Base-by-base conservation (phyloP, 2,329 filamentous ascomycete genomes). In the Fusarium bulbicola region DNA sequence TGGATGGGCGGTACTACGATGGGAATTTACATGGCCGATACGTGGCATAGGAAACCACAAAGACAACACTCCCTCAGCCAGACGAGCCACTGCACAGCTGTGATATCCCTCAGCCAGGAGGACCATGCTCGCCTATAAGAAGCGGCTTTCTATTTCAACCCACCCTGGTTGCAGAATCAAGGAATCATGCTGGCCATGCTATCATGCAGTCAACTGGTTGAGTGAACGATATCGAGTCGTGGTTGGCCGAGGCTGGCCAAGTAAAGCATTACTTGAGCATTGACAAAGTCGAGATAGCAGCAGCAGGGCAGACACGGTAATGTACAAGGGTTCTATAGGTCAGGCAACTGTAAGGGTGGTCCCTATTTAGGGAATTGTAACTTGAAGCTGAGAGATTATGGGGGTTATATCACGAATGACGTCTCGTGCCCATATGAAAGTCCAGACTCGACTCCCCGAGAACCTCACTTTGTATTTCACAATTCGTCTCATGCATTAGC, bases 381-480 rank as follows among this genome's bases (percentile, higher is more conserved):
- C 45, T 58, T 9, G 26, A 28, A 61, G 26, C 18, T 45, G 40
- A 63, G 14, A 26, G 34, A n/a, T 37, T 39, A 26, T 37, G 20
- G 18, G 14, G 34, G 10, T 26, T 32, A 18, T 46, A n/a, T 15
- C 24, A 32, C 40, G 6, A 18, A 6, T 60, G 60, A 49, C 24
- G n/a, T 42, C 28, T 32, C n/a, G 13, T 15, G 53, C 7, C 28
- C 18, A 30, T 49, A 9, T 21, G 8, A 49, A 45, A 50, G 18
- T n/a, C 39, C n/a, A 20, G 37, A 42, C 18, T 37, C n/a, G 34
- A 49, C 30, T 9, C 12, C 13, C 20, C 34, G 26, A 18, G 28
- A 13, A 24, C 45, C 21, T 54, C 36, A 16, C 20, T 52, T 34
- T 69, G 66, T 40, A 69, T 69, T 43, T 69, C 50, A 14, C 45